These are phyloP conservation scores for Kappamyces sp. DNA, from an alignment of 192 early-diverging fungal species.

Conservation along the genomic window DNA sequence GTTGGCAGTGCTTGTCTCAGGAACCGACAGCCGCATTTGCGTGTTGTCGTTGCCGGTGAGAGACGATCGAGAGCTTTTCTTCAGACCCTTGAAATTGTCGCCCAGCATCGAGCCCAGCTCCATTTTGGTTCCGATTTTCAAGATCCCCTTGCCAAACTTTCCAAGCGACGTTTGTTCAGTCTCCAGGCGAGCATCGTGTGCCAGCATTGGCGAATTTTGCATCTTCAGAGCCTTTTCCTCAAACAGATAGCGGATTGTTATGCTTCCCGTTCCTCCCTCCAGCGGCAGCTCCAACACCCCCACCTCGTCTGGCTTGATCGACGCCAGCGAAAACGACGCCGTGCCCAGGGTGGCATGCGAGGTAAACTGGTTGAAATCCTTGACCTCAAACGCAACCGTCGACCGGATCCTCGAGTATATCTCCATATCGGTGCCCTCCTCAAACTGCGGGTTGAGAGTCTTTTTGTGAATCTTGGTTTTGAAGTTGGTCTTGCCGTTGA, in stretches of 20 bases:
- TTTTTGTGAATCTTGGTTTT: constrained; percentile 74
- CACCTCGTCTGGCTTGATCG: constrained; percentile 20
- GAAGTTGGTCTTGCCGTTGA: constrained; percentile 40
- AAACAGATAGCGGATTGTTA: constrained; percentile 32
- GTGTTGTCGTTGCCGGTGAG: constrained; percentile 11
- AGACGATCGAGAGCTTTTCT: too few relatives aligned
- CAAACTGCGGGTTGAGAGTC: constrained; percentile 63
- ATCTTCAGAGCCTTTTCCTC: constrained; percentile 22
- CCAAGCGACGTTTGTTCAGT: constrained; percentile 22
- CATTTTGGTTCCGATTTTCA: too few relatives aligned
- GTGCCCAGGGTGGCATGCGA: constrained; percentile 62
- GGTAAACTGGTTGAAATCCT: constrained; percentile 78
- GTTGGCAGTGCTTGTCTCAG: not conserved
- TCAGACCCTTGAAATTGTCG: constrained; percentile 6
- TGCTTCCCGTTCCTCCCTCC: constrained; percentile 14
- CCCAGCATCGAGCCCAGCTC: constrained; percentile 14
- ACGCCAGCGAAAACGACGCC: constrained; percentile 30
- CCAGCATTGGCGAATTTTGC: constrained; percentile 3
- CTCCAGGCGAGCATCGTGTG: constrained; percentile 9
- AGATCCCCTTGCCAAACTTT: constrained; percentile 26
- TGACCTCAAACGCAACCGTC: constrained; percentile 50
- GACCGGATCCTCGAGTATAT: constrained; percentile 34
- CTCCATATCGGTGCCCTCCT: constrained; percentile 32
- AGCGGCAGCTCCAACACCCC: constrained; percentile 18
- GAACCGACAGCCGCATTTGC: constrained; percentile 11